Evolutionary conservation across 768 basidiomycete species (phyloP), one percentile per base, ranked within the genome.

Genomic region (Suillus cothurnatus): DNA sequence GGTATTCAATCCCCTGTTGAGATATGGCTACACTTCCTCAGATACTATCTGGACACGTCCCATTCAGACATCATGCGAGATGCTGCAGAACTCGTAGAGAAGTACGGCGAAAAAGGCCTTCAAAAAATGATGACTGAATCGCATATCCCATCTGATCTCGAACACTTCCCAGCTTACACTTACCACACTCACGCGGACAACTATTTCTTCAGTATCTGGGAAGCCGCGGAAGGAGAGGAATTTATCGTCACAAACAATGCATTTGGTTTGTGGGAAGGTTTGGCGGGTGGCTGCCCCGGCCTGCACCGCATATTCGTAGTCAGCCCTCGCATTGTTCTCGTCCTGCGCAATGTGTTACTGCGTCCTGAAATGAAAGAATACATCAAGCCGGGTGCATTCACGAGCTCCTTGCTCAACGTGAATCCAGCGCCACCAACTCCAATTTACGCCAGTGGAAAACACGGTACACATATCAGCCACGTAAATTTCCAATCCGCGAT

Each of bases 221-320:
- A 76, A 64, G 78, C 78, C 23, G 74, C 77, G 31, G 70, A 73
- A 31, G 76, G 67, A 3, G 66, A 67, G 17, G 79, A 79, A 63
- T 81, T 80, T 45, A 71, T 79, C 19, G 64, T 81, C 23, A 69
- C 74, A 1, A 64, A 73, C 23, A 76, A 78, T 52, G 66, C 69
- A 6, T 78, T 79, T 61, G 76, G 79, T 1, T 61, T 79, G 2
- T 73, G 76, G 77, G 80, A 81, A 62, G 80, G 80, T 19, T 26
- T 58, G 56, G 36, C 73, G 8, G 65, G 47, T 55, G 74, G 70
- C 53, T 62, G 6, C 11, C 66, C 68, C 34, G 67, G 68, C 26
- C 41, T 76, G 36, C 79, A 78, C 61, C 67, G 69, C 23, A 26
- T 81, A 26, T 78, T 74, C 62, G 70, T 79, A 57, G 66, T 81